Base-by-base conservation (phyloP, 192 early-diverging fungal species). In the Mortierella hygrophila region DNA sequence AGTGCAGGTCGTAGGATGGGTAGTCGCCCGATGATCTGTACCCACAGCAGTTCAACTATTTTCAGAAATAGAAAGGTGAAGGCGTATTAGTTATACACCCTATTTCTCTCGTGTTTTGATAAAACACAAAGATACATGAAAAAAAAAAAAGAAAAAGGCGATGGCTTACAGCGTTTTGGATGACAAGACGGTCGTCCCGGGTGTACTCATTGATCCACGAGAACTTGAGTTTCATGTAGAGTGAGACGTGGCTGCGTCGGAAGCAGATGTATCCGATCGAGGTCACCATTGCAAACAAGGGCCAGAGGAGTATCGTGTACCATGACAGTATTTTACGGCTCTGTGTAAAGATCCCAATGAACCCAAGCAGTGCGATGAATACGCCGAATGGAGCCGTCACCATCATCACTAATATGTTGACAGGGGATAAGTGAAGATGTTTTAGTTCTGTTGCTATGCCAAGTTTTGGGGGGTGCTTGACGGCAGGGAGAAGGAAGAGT, bases 41-140 rank as follows among this genome's bases (percentile, higher is more conserved):
- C 0, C 91, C 91, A 81, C 91, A 91, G 35, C 91, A 91, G 32
- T 89, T 88, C 2, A 91, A 54, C 89, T 91, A 52, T 52, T 52
- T 52, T 52, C 49, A 52, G 20, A 52, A 52, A 49, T 0, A 49
- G 16, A 49, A 49, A 15, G 2, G 16, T 44, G 11, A 44, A 44
- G 47, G 5, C 49, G 5, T 52, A 4, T 52, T 52, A 52, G 18
- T 52, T 52, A 16, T 6, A 20, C 18, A 21, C 18, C 0, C 49
- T 52, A 40, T 16, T 20, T 5, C 18, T 18, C 35, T 63, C 32
- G 13, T 29, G 4, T 65, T 0, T 23, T 23, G 70, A 76, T 21
- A n/a, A 32, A 35, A 11, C 8, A 10, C 52, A 1, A 41, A 11
- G 44, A 32, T n/a, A 7, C 13, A 42, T 26, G 15, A 42, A 29